phyloP scores from a whole-genome alignment of 176 grass and related monocot species.

The Triticum timopheevii region DNA sequence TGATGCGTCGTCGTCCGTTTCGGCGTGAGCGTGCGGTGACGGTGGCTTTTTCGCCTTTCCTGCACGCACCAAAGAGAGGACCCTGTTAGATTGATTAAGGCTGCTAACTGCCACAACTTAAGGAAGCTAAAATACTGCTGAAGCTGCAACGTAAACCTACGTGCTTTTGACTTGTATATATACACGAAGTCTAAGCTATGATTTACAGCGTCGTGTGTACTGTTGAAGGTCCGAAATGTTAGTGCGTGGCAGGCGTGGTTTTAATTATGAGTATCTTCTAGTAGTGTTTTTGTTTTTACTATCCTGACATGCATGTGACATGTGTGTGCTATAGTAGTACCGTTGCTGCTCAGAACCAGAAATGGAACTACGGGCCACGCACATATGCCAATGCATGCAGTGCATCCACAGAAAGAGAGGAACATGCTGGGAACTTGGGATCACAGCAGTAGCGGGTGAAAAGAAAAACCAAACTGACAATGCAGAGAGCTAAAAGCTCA shows the following conservation, averaged over 20 bases:
- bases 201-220: too few species aligned
- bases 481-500: conserved; percentile 30
- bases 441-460: background rate
- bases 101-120: background rate
- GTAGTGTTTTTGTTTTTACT: background rate
- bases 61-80: conserved; percentile 36
- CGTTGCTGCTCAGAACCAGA: conserved; percentile 5
- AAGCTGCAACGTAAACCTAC: background rate
- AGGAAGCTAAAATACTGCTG: conserved; percentile 15
- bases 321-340: background rate
- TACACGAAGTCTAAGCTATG: too few species aligned
- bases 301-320: background rate
- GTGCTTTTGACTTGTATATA: too few species aligned
- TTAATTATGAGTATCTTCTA: too few species aligned
- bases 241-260: too few species aligned
- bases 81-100: conserved; percentile 26
- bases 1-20: background rate
- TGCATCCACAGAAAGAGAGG: conserved; percentile 7
- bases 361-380: conserved; percentile 17
- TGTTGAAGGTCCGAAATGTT: too few species aligned
- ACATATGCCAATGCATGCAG: background rate
- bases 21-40: conserved; percentile 7
- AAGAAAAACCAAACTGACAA: background rate
- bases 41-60: conserved; percentile 27
- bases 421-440: background rate